Evolutionary conservation across 2,329 filamentous ascomycete genomes (phyloP).

Genomic region (Aspergillus melleus): DNA sequence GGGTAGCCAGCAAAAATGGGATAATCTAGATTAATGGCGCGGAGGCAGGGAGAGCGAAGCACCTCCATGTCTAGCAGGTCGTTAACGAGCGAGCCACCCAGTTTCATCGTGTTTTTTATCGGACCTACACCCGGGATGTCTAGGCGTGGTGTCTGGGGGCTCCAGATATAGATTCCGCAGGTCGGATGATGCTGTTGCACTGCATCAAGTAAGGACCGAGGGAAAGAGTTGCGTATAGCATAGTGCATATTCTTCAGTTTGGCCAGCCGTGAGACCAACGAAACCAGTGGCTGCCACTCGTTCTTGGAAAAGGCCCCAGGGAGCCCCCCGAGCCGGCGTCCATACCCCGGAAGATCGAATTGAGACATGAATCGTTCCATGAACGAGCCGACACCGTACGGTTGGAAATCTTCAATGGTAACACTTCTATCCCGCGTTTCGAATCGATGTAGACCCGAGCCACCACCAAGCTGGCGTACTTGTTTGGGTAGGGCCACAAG

Average conservation of each 20-base stretch:
- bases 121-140: neutral
- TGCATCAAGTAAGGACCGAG: neutral
- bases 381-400: neutral
- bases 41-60: neutral
- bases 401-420: neutral
- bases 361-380: neutral
- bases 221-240: neutral
- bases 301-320: neutral
- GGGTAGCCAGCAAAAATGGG: neutral
- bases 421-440: neutral
- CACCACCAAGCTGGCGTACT: neutral
- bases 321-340: neutral
- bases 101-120: too few species aligned
- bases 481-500: neutral
- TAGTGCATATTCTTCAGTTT: neutral
- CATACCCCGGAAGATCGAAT: neutral
- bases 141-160: neutral
- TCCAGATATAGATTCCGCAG: constrained; percentile 6
- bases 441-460: neutral
- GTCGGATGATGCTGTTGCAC: constrained; percentile 2
- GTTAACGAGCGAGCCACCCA: neutral
- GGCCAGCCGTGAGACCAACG: neutral
- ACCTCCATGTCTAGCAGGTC: neutral
- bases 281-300: constrained; percentile 1
- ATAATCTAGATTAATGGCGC: neutral